These are phyloP conservation scores for Boletus vinaceobasis DNA, from an alignment of 768 basidiomycete genomes.

Conservation along the genomic window DNA sequence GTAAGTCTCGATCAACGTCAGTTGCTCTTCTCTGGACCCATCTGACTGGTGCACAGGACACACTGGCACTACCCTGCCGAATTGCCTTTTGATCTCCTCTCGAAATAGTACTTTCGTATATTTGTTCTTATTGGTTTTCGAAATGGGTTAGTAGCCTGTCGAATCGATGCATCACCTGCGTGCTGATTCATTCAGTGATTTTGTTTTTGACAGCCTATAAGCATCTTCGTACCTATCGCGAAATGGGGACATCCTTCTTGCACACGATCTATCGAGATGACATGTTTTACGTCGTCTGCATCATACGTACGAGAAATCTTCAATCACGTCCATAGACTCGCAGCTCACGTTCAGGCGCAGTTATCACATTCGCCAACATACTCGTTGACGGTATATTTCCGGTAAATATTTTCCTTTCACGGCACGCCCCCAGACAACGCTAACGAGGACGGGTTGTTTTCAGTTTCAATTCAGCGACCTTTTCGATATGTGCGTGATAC, in stretches of 20 bases:
- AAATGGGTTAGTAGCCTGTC: background rate
- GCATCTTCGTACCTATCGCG: conserved; percentile 3
- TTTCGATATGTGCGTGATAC: background rate
- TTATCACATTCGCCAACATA: conserved; percentile 15
- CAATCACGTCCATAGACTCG: no score
- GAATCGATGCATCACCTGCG: background rate
- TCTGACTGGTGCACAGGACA: background rate
- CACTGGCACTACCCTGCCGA: background rate
- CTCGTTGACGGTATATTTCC: conserved; percentile 7
- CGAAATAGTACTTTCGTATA: conserved; percentile 6
- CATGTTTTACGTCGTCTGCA: conserved; percentile 18
- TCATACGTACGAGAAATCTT: conserved; percentile 7
- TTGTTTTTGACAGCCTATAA: conserved; percentile 8
- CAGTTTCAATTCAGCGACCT: conserved; percentile 6
- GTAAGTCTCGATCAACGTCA: background rate
- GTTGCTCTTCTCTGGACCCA: background rate
- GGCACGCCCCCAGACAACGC: background rate
- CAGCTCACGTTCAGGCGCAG: conserved; percentile 1
- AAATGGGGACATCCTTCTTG: conserved; percentile 1
- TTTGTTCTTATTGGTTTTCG: conserved; percentile 9
- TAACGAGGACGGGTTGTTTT: background rate
- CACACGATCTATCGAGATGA: conserved; percentile 11
- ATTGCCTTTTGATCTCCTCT: background rate
- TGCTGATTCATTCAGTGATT: background rate
- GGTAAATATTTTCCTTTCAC: background rate